phyloP scores from a whole-genome alignment of 1,139 yeast genomes.

The Yamadazyma epiphylla region DNA sequence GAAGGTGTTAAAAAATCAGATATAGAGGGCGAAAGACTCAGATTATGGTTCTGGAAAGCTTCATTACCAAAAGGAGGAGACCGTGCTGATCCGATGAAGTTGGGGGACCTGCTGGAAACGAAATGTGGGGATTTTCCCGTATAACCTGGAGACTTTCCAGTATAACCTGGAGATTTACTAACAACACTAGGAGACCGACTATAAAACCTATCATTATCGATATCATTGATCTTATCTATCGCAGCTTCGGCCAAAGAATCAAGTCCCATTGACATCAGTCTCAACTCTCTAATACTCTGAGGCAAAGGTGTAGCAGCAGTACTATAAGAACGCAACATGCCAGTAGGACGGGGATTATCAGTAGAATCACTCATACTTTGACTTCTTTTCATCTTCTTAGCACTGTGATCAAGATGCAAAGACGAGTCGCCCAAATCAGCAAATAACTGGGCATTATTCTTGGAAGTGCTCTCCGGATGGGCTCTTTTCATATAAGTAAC shows the following conservation, averaged over 20 bases:
- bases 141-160: constrained; percentile 6
- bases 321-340: constrained; percentile 15
- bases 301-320: constrained; percentile 9
- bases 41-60: no score
- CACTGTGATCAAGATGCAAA: constrained; percentile 5
- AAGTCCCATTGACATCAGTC: constrained; percentile 11
- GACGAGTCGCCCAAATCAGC: constrained; percentile 15
- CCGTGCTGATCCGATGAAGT: no score
- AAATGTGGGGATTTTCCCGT: no score
- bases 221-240: constrained; percentile 21
- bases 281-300: constrained; percentile 3
- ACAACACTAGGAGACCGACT: constrained; percentile 15
- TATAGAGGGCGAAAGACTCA: constrained; percentile 17
- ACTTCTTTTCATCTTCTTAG: constrained; percentile 12
- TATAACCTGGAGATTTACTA: constrained; percentile 2
- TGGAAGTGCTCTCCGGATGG: constrained; percentile 5
- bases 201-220: no score
- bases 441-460: constrained; percentile 11
- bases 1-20: constrained; percentile 15
- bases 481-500: constrained; percentile 12
- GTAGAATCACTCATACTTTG: constrained; percentile 10
- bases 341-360: constrained; percentile 2
- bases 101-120: no score
- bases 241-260: constrained; percentile 32
- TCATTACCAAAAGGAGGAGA: no score